Base-by-base conservation (phyloP, 371 early-diverging fungal species). In the Rhizopus sp. region DNA sequence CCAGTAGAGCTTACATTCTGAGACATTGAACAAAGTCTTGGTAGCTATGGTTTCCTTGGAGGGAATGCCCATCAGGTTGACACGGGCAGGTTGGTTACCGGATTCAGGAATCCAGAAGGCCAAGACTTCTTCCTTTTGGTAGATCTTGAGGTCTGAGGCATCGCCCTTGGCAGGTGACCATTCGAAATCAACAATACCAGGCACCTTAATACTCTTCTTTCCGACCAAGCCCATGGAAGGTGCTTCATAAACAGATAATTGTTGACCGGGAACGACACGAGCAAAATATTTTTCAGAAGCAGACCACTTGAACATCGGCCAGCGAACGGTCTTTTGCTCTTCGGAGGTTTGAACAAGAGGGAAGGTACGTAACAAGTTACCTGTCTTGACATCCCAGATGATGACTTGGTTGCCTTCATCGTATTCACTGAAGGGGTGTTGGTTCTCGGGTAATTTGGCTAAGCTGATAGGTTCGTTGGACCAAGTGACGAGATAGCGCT, bases 221-320 rank as follows among this genome's bases (percentile, higher is more conserved):
- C 92, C 96, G 50, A 97, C 73, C 49, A 97, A 77, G 55, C 88
- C 90, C 97, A 97, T 96, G 30, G 83, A 77, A 33, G 96, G 93
- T 7, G 93, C 88, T 78, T 96, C 93, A 64, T 97, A 97, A 23
- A 98, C 85, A 32, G 88, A 83, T 50, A 98, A 83, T 62, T 86
- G 82, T 46, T 85, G 77, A 12, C 91, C 94, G 41, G 89, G 89
- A 3, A 87, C 83, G 64, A 93, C 80, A 61, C 95, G 88, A 15
- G 97, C 98, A 77, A 97, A 85, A 85, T 94, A 95, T 67, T 90
- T 90, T 63, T 94, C 95, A 69, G 90, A 87, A 49, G 89, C 84
- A 53, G 96, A 93, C 95, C 96, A 99, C 81, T 96, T 97, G 88
- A 98, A 96, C 66, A 94, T 82, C 38, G 97, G 96, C 96, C 97